Evolutionary conservation across 371 early-diverging fungal genomes (phyloP).

Genomic region (Rhizopus microsporus): DNA sequence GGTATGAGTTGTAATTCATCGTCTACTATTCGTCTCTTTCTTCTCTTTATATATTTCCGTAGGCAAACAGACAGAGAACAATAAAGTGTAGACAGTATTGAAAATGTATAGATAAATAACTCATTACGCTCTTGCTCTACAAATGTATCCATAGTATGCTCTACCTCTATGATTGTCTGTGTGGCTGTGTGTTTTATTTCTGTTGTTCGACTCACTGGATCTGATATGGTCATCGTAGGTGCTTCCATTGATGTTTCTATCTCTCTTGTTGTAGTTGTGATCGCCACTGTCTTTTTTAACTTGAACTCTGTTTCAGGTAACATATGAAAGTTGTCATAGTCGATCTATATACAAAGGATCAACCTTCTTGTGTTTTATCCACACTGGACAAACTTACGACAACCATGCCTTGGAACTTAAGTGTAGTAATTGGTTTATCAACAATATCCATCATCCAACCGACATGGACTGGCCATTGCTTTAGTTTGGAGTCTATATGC

Average conservation of each 20-base stretch:
- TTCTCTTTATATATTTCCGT: conserved; percentile 17
- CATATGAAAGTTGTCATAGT: conserved; percentile 49
- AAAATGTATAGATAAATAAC: conserved; percentile 36
- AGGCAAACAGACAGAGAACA: conserved; percentile 26
- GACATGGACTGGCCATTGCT: conserved; percentile 41
- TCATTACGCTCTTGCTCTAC: conserved; percentile 23
- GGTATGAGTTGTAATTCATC: conserved; percentile 6
- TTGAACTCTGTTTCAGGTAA: conserved; percentile 40
- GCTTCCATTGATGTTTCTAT: background rate
- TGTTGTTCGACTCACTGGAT: background rate
- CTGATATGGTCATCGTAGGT: too few species aligned
- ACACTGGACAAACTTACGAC: conserved; percentile 34
- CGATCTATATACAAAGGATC: conserved; percentile 29
- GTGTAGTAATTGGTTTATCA: conserved; percentile 14
- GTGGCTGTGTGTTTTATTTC: background rate
- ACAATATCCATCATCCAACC: conserved; percentile 33
- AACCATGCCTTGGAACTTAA: conserved; percentile 47
- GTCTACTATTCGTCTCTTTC: background rate
- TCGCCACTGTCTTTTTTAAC: conserved; percentile 19
- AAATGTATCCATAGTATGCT: conserved; percentile 15
- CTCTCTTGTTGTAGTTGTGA: conserved; percentile 5
- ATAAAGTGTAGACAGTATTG: conserved; percentile 26
- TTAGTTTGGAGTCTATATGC: conserved; percentile 41
- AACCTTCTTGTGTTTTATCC: background rate
- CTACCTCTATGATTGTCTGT: conserved; percentile 17